Percentiles rank a stretch among this genome's conserved stretches.
Conservation (phyloP, 139 green algal genomes). For the Auxenochlorella pyrenoidosa region DNA sequence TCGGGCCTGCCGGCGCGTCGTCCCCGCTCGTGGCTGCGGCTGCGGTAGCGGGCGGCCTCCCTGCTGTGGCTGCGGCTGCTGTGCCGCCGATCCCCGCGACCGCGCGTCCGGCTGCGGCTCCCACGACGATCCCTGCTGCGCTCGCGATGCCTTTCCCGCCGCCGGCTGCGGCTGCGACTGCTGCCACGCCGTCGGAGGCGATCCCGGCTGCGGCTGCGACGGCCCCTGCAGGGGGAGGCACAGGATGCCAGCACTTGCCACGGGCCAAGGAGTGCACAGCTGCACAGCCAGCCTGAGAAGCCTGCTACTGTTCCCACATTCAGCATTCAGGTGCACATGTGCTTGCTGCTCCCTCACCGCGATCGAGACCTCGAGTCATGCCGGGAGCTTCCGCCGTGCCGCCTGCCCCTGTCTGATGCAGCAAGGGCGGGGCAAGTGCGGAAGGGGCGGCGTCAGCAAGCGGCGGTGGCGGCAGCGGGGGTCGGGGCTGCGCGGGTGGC, state of each 20-base stretch:
- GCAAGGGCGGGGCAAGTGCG: neutral
- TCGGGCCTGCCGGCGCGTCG: neutral
- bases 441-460: neutral
- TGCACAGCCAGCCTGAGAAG: neutral
- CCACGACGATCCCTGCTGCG: neutral
- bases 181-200: neutral
- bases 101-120: neutral
- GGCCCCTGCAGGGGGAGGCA: neutral
- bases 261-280: no score
- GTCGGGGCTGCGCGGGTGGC: neutral
- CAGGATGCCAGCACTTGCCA: no score
- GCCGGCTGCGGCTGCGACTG: constrained; percentile 6
- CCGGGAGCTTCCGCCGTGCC: neutral
- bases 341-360: neutral
- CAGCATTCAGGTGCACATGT: no score
- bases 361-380: neutral
- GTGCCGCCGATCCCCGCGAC: neutral
- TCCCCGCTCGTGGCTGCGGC: constrained; percentile 14
- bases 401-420: constrained; percentile 24
- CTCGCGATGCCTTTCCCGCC: neutral
- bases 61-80: constrained; percentile 10
- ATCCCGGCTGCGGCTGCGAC: neutral
- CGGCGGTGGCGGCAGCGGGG: neutral
- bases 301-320: neutral
- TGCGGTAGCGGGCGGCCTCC: neutral